Conservation (phyloP, 2,329 filamentous ascomycete species). For the Cadophora sp. region DNA sequence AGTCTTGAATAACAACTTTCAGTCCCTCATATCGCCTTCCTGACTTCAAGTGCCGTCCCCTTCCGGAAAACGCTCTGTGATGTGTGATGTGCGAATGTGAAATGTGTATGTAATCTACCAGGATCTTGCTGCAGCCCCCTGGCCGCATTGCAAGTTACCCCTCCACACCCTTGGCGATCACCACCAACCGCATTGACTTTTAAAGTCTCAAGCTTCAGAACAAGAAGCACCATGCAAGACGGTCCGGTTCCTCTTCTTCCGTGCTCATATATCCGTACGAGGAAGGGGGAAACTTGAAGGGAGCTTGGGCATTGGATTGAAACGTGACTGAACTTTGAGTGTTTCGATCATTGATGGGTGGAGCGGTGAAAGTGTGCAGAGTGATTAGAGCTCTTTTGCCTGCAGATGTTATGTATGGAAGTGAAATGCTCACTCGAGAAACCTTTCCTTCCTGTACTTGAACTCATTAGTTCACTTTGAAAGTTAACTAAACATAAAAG, state of each 20-base stretch:
- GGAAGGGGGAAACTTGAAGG: too few species aligned
- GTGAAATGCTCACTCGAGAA: too few species aligned
- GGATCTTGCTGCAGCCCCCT: constrained; percentile 25
- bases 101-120: constrained; percentile 38
- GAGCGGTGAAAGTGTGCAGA: neutral
- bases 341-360: neutral
- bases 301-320: neutral
- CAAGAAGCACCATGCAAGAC: neutral
- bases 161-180: constrained; percentile 17
- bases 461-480: too few species aligned
- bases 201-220: constrained; percentile 20
- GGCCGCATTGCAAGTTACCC: neutral
- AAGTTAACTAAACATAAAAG: too few species aligned
- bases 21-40: too few species aligned
- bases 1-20: too few species aligned
- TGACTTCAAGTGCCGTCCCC: too few species aligned
- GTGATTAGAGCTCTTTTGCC: too few species aligned
- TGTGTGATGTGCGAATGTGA: neutral
- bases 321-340: constrained; percentile 2
- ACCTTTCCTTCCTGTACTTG: too few species aligned
- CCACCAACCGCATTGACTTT: constrained; percentile 22
- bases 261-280: neutral
- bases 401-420: too few species aligned
- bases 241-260: constrained; percentile 10
- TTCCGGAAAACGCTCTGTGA: neutral